Conservation (phyloP, 169 alveolate species). For the Eimeria praecox region DNA sequence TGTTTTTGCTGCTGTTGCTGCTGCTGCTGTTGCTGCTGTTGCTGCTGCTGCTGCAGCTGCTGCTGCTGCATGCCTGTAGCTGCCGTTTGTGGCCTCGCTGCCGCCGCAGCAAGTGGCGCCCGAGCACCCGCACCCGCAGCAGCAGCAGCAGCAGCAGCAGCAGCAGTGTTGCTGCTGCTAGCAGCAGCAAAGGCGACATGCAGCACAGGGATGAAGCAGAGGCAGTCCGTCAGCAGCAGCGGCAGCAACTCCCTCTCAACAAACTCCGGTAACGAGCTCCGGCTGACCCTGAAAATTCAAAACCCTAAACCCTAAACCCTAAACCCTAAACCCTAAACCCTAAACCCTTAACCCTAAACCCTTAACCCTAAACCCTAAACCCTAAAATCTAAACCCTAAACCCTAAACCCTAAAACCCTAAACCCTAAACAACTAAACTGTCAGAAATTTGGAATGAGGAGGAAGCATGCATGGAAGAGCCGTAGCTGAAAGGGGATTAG, state of each 20-base stretch:
- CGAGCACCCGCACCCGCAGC: conserved; percentile 14
- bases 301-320: conserved; percentile 68
- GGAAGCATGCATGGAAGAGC: neutral
- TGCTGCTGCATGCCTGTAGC: conserved; percentile 1
- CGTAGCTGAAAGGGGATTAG: neutral
- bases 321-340: conserved; percentile 32
- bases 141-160: neutral
- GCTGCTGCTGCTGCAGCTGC: conserved; percentile 12
- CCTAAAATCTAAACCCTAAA: conserved; percentile 46
- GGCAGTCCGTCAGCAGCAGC: conserved; percentile 52
- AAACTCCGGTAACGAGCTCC: conserved; percentile 10
- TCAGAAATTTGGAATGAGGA: neutral
- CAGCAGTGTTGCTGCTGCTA: no score
- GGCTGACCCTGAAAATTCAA: conserved; percentile 53
- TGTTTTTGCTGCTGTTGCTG: conserved; percentile 42
- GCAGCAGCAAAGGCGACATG: neutral
- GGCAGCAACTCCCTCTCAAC: conserved; percentile 68
- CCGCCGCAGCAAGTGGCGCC: neutral
- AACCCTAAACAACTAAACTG: no score
- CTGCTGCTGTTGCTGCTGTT: neutral
- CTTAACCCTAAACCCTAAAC: neutral
- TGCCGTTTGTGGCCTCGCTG: neutral
- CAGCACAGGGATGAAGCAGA: conserved; percentile 47
- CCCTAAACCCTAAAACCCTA: neutral
- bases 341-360: neutral